A percentile compares a stretch with the other conserved stretches of the same genome.
phyloP scores from a whole-genome alignment of 2,329 filamentous ascomycete genomes.

The Colletotrichum viniferum region DNA sequence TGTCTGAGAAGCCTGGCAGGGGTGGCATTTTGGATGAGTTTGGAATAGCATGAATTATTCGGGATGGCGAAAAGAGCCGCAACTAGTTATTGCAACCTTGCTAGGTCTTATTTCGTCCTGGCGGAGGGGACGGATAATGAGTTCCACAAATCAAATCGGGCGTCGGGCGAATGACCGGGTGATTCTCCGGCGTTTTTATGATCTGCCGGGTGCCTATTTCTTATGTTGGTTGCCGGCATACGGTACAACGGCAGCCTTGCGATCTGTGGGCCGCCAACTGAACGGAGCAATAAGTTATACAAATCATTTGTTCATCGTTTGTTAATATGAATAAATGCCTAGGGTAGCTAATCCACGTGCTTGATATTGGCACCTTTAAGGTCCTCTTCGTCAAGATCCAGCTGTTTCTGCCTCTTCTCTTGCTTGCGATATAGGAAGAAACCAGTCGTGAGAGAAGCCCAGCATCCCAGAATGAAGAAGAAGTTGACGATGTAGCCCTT shows the following conservation, averaged over 20 bases:
- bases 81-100: neutral
- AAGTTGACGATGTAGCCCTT: constrained; percentile 27
- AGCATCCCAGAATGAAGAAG: constrained; percentile 21
- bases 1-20: constrained; percentile 44
- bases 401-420: constrained; percentile 4
- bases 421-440: constrained; percentile 10
- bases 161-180: neutral
- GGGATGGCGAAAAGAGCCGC: neutral
- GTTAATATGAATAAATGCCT: neutral
- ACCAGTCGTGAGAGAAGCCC: constrained; percentile 8
- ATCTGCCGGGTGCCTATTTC: neutral
- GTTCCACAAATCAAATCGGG: neutral
- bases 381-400: constrained; percentile 1
- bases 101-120: neutral
- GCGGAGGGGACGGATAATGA: neutral
- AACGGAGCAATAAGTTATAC: neutral
- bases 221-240: neutral
- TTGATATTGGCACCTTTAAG: neutral
- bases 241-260: too few species aligned
- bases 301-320: neutral
- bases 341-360: constrained; percentile 4
- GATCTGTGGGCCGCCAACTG: neutral
- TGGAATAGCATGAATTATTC: neutral
- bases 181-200: neutral
- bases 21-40: constrained; percentile 34